A percentile compares a stretch with the other conserved stretches of the same genome.
phyloP scores from a whole-genome alignment of 75 land plant genomes.

The Picea sitchensis region DNA sequence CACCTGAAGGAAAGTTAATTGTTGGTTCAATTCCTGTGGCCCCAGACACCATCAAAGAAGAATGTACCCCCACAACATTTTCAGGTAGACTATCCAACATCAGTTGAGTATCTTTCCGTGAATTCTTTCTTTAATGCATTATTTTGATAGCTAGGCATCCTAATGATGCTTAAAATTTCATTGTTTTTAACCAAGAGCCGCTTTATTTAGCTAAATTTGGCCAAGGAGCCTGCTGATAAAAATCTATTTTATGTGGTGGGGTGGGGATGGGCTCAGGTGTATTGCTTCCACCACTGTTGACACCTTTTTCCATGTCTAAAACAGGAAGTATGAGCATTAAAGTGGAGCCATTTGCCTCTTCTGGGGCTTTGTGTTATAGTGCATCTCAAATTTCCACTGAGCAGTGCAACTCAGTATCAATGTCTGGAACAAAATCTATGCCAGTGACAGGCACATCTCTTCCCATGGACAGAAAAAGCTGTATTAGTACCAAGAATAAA shows the following conservation, averaged over 20 bases:
- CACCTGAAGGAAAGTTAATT: background rate
- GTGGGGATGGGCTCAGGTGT: conserved; percentile 1
- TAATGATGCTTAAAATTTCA: background rate
- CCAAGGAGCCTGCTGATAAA: background rate
- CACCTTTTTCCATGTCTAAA: background rate
- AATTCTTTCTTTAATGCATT: background rate
- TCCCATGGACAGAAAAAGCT: background rate
- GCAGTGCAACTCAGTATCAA: background rate
- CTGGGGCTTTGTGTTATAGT: background rate
- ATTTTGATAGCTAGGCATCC: background rate
- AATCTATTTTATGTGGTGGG: background rate
- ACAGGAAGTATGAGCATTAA: background rate
- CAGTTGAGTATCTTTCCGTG: background rate
- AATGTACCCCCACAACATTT: background rate
- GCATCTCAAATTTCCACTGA: background rate
- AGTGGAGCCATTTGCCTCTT: background rate
- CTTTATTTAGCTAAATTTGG: background rate
- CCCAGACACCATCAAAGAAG: background rate
- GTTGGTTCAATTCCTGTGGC: background rate
- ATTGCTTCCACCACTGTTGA: background rate
- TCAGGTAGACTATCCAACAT: background rate
- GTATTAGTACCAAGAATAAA: background rate
- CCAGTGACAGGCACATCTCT: background rate
- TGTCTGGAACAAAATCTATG: conserved; percentile 5
- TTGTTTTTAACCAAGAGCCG: background rate